These are phyloP conservation scores for Spathaspora sp. DNA, from an alignment of 805 yeast species.

Conservation along the genomic window DNA sequence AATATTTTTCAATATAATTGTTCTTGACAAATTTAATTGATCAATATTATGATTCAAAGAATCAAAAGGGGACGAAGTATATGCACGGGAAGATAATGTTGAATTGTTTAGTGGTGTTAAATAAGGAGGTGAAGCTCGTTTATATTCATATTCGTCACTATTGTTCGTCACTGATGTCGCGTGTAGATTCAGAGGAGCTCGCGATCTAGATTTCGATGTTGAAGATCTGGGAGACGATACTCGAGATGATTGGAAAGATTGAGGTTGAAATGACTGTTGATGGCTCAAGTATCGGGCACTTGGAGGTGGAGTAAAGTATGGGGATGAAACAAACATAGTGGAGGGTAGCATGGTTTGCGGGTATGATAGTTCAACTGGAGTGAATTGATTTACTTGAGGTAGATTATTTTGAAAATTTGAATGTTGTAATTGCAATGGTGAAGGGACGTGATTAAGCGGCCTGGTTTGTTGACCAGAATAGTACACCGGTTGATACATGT, in stretches of 20 bases:
- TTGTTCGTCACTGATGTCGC: background rate
- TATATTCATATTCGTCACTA: background rate
- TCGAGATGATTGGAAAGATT: slow-evolving; percentile 13
- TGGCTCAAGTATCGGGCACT: slow-evolving; percentile 5
- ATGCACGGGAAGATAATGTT: background rate
- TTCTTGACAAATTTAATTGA: slow-evolving; percentile 34
- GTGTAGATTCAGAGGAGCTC: slow-evolving; percentile 10
- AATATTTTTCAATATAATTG: slow-evolving; percentile 30
- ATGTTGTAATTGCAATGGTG: slow-evolving; percentile 4
- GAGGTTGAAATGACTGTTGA: slow-evolving; percentile 8
- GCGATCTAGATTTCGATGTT: slow-evolving; percentile 4
- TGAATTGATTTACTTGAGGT: slow-evolving; percentile 9
- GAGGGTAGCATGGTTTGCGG: slow-evolving; percentile 63
- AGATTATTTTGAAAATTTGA: background rate
- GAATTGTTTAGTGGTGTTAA: slow-evolving; percentile 10
- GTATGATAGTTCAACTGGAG: slow-evolving; percentile 59
- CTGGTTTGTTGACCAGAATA: slow-evolving; percentile 1
- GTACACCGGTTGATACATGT: slow-evolving; percentile 7
- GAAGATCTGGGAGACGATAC: slow-evolving; percentile 8
- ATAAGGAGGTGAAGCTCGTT: background rate
- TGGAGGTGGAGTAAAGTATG: slow-evolving; percentile 44
- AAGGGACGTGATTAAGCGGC: slow-evolving; percentile 2
- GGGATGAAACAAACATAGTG: slow-evolving; percentile 57
- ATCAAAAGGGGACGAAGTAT: background rate
- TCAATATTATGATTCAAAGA: slow-evolving; percentile 20